A percentile compares a stretch with the other conserved stretches of the same genome.
Evolutionary conservation across 306 rosid genomes (phyloP).

Genomic region (Cucurbita argyrosperma): DNA sequence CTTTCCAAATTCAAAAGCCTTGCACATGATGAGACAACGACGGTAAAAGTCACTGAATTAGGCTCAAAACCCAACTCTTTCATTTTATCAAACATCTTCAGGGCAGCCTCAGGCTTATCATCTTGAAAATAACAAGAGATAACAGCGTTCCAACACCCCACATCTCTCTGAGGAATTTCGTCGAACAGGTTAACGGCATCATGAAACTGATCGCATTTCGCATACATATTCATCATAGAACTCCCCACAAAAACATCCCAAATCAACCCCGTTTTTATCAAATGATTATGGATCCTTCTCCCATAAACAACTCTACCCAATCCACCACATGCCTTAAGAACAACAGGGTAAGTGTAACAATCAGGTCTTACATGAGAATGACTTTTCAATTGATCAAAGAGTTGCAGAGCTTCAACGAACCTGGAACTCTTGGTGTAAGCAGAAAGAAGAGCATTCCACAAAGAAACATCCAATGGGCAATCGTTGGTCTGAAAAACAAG

Average conservation of each 20-base stretch:
- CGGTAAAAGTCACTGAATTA: constrained; percentile 38
- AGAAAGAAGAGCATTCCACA: constrained; percentile 63
- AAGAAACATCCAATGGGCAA: constrained; percentile 35
- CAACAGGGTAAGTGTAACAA: constrained; percentile 57
- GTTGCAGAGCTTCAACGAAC: constrained; percentile 48
- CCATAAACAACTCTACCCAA: constrained; percentile 31
- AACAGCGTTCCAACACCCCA: constrained; percentile 67
- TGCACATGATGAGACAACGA: constrained; percentile 46
- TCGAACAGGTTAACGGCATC: constrained; percentile 39
- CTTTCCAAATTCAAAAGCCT: constrained; percentile 55
- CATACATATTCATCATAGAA: constrained; percentile 51
- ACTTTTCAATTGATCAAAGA: constrained; percentile 23
- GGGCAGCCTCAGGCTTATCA: constrained; percentile 35
- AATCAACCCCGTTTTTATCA: constrained; percentile 42
- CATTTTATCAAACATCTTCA: constrained; percentile 41
- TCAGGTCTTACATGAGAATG: constrained; percentile 33
- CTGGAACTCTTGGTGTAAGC: constrained; percentile 50
- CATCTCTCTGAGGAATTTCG: constrained; percentile 65
- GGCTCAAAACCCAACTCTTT: constrained; percentile 45
- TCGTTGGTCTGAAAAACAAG: constrained; percentile 31
- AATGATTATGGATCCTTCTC: constrained; percentile 30
- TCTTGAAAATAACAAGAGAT: constrained; percentile 63
- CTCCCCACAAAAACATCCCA: constrained; percentile 51
- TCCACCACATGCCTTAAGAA: constrained; percentile 61
- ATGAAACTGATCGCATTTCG: constrained; percentile 38